Evolutionary conservation across 768 basidiomycete species (phyloP).

Genomic region (Pleurotus eryngii): DNA sequence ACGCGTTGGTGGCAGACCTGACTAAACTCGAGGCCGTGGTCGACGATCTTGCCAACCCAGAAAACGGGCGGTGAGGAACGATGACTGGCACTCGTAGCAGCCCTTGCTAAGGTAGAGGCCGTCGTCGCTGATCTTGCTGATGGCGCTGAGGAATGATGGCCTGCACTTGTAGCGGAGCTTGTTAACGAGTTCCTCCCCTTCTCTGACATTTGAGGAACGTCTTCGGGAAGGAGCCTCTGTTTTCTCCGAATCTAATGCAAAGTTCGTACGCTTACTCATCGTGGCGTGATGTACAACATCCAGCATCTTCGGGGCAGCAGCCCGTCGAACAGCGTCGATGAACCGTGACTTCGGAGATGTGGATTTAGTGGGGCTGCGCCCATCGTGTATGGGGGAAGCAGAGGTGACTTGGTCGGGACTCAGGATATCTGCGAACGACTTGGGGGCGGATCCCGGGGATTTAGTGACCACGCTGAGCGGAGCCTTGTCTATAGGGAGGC

Average conservation of each 20-base stretch:
- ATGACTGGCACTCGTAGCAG: not conserved
- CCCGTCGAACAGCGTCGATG: slow-evolving; percentile 5
- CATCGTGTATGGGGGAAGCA: not conserved
- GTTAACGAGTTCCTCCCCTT: not conserved
- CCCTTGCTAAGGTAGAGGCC: not conserved
- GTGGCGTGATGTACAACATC: not conserved
- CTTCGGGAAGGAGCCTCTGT: not conserved
- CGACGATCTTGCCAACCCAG: not conserved
- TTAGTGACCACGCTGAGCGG: not conserved
- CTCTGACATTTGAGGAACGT: not conserved
- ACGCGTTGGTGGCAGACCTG: not conserved
- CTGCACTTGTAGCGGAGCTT: not conserved
- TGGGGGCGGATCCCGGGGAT: not conserved
- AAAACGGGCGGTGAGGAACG: not conserved
- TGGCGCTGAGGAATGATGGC: not conserved
- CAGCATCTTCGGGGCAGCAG: slow-evolving; percentile 8
- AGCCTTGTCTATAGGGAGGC: not conserved
- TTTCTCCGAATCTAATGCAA: not conserved
- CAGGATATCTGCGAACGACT: slow-evolving; percentile 4
- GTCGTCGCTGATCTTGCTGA: not conserved
- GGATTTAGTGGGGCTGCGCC: not conserved
- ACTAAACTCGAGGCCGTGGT: not conserved
- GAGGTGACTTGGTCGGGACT: slow-evolving; percentile 1
- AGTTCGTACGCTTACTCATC: not conserved
- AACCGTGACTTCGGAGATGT: slow-evolving; percentile 1